These are phyloP conservation scores for Abrus pulchellus DNA, from an alignment of 306 rosid genomes.

Conservation along the genomic window DNA sequence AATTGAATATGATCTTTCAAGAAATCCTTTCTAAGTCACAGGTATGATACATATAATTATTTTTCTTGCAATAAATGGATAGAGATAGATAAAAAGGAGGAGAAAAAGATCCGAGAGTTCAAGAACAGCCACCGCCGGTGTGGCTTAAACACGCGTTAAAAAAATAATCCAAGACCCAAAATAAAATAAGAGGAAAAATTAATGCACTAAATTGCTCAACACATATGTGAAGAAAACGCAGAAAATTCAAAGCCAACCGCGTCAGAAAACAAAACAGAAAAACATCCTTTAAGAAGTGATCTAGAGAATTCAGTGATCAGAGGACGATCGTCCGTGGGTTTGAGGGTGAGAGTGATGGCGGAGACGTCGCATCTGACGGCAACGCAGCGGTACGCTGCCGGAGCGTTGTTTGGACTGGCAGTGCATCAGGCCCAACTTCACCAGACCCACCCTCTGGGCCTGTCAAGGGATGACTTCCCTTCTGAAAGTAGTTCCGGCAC, in stretches of 20 bases:
- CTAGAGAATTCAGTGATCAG: not conserved
- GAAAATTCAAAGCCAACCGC: not conserved
- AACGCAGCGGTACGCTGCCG: constrained; percentile 81
- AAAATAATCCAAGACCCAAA: too few species aligned
- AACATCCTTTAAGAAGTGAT: not conserved
- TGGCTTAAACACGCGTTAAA: too few species aligned
- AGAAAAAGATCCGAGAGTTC: too few species aligned
- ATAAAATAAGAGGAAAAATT: not conserved
- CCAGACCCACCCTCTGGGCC: constrained; percentile 68
- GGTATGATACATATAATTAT: too few species aligned
- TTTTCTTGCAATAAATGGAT: too few species aligned
- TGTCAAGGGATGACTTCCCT: constrained; percentile 32
- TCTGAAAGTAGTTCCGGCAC: constrained; percentile 45
- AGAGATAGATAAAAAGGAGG: too few species aligned
- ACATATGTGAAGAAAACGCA: too few species aligned
- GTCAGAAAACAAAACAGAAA: not conserved
- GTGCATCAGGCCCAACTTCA: constrained; percentile 79
- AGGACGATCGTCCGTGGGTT: not conserved
- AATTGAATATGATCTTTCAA: too few species aligned
- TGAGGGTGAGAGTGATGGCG: constrained; percentile 21
- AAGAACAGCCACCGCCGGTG: too few species aligned
- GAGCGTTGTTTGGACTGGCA: constrained; percentile 72
- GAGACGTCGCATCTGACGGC: constrained; percentile 66
- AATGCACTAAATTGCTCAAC: not conserved
- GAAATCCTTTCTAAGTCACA: too few species aligned